Evolutionary conservation across 2,329 filamentous ascomycete species (phyloP).

Genomic region (Fusarium penzigii): DNA sequence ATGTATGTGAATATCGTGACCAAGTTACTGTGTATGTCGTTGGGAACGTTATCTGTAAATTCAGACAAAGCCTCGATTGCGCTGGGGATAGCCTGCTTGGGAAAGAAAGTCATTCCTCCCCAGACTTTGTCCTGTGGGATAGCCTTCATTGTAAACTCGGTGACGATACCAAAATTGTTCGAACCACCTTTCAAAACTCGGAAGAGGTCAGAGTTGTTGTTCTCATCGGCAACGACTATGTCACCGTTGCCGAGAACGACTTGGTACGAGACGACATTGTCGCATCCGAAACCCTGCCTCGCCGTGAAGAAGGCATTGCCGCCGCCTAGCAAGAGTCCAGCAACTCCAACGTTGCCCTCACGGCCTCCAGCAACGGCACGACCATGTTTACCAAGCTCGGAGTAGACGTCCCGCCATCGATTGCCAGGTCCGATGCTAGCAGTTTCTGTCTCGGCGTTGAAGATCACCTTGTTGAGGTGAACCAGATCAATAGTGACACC

Average conservation of each 20-base stretch:
- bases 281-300: conserved; percentile 47
- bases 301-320: conserved; percentile 30
- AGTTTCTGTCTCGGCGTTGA: conserved; percentile 30
- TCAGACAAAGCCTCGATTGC: conserved; percentile 5
- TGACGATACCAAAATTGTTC: conserved; percentile 44
- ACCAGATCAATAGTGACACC: conserved; percentile 10
- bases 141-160: conserved; percentile 29
- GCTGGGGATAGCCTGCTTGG: conserved; percentile 11
- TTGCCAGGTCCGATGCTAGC: conserved; percentile 46
- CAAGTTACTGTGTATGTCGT: conserved; percentile 14
- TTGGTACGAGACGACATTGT: conserved; percentile 46
- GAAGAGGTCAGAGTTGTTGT: conserved; percentile 43
- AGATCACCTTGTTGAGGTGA: conserved; percentile 15
- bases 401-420: conserved; percentile 38
- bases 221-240: conserved; percentile 42
- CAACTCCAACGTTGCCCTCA: conserved; percentile 35
- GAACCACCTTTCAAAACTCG: conserved; percentile 45
- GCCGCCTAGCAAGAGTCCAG: conserved; percentile 31
- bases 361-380: conserved; percentile 47
- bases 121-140: conserved; percentile 20
- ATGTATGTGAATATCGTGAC: conserved; percentile 10
- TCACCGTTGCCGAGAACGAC: conserved; percentile 49
- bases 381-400: conserved; percentile 30
- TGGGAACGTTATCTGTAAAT: conserved; percentile 14
- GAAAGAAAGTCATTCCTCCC: conserved; percentile 19